Base-by-base conservation (phyloP, 2,329 filamentous ascomycete species). In the Xylaria sp. region DNA sequence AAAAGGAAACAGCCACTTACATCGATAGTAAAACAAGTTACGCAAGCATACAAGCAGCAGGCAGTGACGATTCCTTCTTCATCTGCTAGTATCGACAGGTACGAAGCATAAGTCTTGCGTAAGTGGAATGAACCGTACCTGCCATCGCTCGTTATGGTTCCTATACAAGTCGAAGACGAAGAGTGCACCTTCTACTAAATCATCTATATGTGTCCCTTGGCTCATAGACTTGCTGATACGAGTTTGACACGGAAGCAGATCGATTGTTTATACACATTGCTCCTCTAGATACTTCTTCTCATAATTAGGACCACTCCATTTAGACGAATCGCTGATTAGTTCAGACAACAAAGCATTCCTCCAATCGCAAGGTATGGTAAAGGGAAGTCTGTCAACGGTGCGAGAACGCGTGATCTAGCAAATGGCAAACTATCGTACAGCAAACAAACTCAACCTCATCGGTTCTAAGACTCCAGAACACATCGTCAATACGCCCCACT, bases 401-500 rank as follows among this genome's bases (percentile, higher is more conserved):
- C 28, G 31, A 33, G 18, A 28, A 48, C 62, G 23, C 49, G 9
- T 58, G 18, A 56, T 15, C 23, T 25, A 41, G 23, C n/a, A 15
- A 18, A 55, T 41, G 18, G 25, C 46, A 20, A 8, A 64, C 4
- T 43, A 39, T 57, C 36, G 55, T 39, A 46, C 39, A 31, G 39
- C 28, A 59, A 12, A 20, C 54, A 52, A 46, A 55, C 23, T 46
- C 52, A 20, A 23, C 13, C 49, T 33, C 31, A 18, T 51, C 23
- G 13, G 20, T 25, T 20, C 28, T 36, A 41, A 59, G n/a, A 49
- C 58, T 58, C 46, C 12, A 23, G 46, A 59, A 36, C 23, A 10
- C 57, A 62, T 62, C 58, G 51, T 60, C 48, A 62, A 10, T 28
- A 57, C 36, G 31, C 48, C 62, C 49, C 33, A n/a, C 55, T 7